A percentile compares a stretch with the other conserved stretches of the same genome.
phyloP scores from a whole-genome alignment of 768 basidiomycete genomes.

The Suillus decipiens region DNA sequence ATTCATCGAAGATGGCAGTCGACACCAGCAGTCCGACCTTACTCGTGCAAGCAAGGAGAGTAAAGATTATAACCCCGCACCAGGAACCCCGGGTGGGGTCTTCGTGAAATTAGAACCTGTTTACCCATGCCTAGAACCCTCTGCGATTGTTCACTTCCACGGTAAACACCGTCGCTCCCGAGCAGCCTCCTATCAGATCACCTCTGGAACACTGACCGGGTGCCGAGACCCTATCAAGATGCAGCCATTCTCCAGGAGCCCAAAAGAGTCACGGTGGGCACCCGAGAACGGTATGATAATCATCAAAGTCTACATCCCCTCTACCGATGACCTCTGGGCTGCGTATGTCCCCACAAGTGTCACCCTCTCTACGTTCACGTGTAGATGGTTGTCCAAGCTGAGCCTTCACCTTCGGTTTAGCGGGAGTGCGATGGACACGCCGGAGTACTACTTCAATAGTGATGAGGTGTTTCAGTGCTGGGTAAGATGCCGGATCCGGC shows the following conservation, averaged over 20 bases:
- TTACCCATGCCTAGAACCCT: neutral
- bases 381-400: constrained; percentile 36
- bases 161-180: constrained; percentile 8
- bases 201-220: neutral
- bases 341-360: constrained; percentile 35
- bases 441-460: constrained; percentile 30
- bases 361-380: constrained; percentile 32
- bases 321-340: constrained; percentile 42
- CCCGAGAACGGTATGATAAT: constrained; percentile 36
- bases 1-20: neutral
- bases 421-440: constrained; percentile 32
- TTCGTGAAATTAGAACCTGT: neutral
- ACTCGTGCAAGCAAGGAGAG: neutral
- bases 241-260: neutral
- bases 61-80: neutral
- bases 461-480: constrained; percentile 37
- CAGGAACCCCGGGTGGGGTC: neutral
- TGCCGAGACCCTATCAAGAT: neutral
- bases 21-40: neutral
- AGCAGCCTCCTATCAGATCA: constrained; percentile 6
- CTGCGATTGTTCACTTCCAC: neutral
- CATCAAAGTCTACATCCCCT: constrained; percentile 42
- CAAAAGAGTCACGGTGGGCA: constrained; percentile 28
- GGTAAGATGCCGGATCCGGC: constrained; percentile 34
- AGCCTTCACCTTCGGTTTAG: constrained; percentile 37